A percentile compares a stretch with the other conserved stretches of the same genome.
phyloP scores from a whole-genome alignment of 768 basidiomycete species.

The Rhizopogon rudus region DNA sequence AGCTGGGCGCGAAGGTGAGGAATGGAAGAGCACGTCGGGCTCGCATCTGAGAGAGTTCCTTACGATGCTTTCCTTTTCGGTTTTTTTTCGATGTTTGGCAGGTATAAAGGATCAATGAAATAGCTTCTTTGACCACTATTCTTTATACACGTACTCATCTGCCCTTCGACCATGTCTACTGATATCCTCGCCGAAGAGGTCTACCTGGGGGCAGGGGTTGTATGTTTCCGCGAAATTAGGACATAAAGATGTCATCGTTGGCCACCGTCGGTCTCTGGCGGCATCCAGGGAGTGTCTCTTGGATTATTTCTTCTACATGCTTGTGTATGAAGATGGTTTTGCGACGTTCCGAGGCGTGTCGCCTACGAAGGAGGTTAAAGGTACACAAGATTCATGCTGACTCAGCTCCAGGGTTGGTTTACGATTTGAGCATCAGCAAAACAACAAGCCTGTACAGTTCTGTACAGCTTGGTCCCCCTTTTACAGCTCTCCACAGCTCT shows the following conservation, averaged over 20 bases:
- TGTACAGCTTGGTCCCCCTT: too few species aligned
- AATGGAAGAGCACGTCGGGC: background rate
- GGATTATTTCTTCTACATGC: too few species aligned
- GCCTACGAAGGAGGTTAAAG: background rate
- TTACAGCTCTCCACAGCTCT: too few species aligned
- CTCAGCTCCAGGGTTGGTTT: background rate
- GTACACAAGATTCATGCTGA: background rate
- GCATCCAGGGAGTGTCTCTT: background rate
- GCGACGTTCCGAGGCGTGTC: background rate
- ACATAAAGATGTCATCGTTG: background rate
- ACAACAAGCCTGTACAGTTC: too few species aligned
- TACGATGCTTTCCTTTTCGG: background rate
- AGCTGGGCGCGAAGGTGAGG: too few species aligned
- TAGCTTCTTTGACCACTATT: background rate
- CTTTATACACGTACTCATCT: background rate
- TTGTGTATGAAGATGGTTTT: background rate
- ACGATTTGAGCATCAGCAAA: too few species aligned
- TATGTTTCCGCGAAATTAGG: background rate
- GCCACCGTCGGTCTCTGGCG: background rate
- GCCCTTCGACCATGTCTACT: background rate
- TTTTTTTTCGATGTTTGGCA: background rate
- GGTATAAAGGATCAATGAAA: background rate
- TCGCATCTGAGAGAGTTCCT: background rate
- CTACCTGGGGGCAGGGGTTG: background rate
- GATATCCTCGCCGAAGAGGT: background rate